phyloP scores from a whole-genome alignment of 2,329 filamentous ascomycete species.

The Cadophora malorum region DNA sequence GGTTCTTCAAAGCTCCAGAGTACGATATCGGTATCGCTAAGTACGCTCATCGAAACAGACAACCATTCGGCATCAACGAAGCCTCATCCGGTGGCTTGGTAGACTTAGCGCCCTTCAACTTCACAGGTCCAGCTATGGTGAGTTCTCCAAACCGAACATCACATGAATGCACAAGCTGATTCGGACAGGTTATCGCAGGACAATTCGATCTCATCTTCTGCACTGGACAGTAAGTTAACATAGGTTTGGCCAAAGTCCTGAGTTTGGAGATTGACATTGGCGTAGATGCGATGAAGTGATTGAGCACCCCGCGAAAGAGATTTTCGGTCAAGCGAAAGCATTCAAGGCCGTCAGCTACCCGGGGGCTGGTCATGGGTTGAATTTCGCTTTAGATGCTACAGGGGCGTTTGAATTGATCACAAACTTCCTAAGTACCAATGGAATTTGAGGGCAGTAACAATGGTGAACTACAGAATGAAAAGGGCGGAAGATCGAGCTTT shows the following conservation, averaged over 20 bases:
- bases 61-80: constrained; percentile 7
- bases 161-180: background rate
- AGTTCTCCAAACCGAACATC: background rate
- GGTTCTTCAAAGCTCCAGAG: background rate
- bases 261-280: background rate
- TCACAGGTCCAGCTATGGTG: constrained; percentile 4
- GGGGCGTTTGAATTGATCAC: constrained; percentile 26
- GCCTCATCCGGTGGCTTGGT: background rate
- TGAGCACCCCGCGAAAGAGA: constrained; percentile 20
- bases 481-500: too few species aligned
- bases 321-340: constrained; percentile 21
- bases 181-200: constrained; percentile 1
- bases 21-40: background rate
- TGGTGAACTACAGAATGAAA: too few species aligned
- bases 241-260: background rate
- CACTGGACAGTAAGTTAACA: background rate
- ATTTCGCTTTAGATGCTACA: constrained; percentile 21
- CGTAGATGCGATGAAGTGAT: constrained; percentile 20
- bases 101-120: background rate
- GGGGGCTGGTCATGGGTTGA: constrained; percentile 49
- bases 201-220: constrained; percentile 6
- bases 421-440: constrained; percentile 17
- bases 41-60: constrained; percentile 3
- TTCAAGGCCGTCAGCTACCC: constrained; percentile 44
- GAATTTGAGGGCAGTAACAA: background rate